Evolutionary conservation across 495 filamentous ascomycete species (phyloP).

Genomic region (Xanthoparmelia taractica): DNA sequence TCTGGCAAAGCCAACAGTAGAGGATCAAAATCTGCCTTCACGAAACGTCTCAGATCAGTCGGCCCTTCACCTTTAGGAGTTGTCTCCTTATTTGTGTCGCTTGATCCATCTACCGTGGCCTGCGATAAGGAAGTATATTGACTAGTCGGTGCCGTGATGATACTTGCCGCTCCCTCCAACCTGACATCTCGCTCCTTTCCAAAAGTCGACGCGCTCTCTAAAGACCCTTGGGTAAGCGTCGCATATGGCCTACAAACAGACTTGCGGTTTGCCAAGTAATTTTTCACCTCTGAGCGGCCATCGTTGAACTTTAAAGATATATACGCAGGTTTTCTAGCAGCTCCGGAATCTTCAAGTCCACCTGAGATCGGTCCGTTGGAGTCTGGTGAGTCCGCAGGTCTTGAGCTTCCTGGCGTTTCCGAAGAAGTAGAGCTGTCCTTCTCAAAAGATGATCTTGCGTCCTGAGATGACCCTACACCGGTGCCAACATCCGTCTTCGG

Average conservation of each 20-base stretch:
- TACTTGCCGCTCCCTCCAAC: background rate
- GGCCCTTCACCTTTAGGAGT: slow-evolving; percentile 6
- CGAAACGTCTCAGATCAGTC: slow-evolving; percentile 24
- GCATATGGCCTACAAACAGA: slow-evolving; percentile 25
- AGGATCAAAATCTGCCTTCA: slow-evolving; percentile 27
- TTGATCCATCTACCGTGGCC: background rate
- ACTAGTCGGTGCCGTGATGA: slow-evolving; percentile 12
- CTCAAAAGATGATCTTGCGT: slow-evolving; percentile 2
- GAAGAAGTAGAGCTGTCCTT: background rate
- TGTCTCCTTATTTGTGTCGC: slow-evolving; percentile 7
- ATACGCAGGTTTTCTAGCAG: slow-evolving; percentile 34
- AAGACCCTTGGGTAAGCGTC: slow-evolving; percentile 22
- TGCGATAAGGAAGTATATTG: slow-evolving; percentile 8
- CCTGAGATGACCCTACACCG: background rate
- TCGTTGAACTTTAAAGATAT: slow-evolving; percentile 43
- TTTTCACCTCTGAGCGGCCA: slow-evolving; percentile 31
- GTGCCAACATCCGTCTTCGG: background rate
- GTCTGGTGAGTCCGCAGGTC: slow-evolving; percentile 4
- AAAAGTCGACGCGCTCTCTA: slow-evolving; percentile 15
- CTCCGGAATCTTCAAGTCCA: background rate
- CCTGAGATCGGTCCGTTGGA: slow-evolving; percentile 7
- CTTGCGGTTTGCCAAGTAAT: slow-evolving; percentile 22
- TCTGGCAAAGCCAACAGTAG: slow-evolving; percentile 20
- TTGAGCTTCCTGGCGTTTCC: background rate
- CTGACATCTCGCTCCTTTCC: slow-evolving; percentile 6